phyloP scores from a whole-genome alignment of 257 asterid species.

The Nicotiana obtusifolia region DNA sequence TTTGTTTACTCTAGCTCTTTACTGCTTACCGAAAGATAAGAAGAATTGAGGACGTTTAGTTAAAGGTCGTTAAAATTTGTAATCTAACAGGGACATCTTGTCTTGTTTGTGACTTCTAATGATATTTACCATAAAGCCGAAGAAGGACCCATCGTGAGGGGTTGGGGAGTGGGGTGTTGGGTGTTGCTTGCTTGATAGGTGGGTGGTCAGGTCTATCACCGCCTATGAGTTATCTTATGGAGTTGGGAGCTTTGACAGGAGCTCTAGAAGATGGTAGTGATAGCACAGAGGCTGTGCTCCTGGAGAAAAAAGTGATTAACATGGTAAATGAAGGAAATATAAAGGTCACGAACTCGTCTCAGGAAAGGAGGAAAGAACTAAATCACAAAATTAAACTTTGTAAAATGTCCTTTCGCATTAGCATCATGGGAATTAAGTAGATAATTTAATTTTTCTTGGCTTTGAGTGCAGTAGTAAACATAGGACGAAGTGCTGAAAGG shows the following conservation, averaged over 20 bases:
- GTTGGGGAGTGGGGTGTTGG: neutral
- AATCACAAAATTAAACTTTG: neutral
- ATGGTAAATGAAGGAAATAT: neutral
- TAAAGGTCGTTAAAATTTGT: neutral
- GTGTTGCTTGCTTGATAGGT: neutral
- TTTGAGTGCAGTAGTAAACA: neutral
- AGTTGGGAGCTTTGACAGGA: neutral
- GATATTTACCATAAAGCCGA: neutral
- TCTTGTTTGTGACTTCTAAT: neutral
- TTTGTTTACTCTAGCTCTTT: neutral
- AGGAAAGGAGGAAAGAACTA: neutral
- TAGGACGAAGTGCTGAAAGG: neutral
- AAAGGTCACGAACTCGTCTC: neutral
- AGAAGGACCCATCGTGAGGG: neutral
- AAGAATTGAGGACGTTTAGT: neutral
- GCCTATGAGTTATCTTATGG: neutral
- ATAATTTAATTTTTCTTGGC: neutral
- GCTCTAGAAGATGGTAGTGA: neutral
- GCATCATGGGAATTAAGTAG: neutral
- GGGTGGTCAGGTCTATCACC: neutral
- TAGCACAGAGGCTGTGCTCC: neutral
- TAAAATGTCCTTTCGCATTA: neutral
- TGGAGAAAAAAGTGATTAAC: neutral
- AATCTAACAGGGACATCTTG: neutral
- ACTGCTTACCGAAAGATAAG: neutral